Conservation (phyloP, 768 basidiomycete species). For the Lactarius trivialis region DNA sequence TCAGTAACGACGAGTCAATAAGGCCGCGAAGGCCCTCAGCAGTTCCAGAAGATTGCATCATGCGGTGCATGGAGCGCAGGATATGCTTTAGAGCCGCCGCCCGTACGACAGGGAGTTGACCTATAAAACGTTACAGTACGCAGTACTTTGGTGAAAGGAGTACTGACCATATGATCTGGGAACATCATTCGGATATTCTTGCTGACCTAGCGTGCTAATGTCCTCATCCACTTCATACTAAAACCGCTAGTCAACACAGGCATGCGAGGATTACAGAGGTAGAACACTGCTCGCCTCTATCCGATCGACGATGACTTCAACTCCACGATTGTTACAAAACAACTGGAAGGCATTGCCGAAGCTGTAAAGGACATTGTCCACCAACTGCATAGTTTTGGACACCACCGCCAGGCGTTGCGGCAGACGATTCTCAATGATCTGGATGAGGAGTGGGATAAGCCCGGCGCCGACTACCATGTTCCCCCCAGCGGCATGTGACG, state of each 20-base stretch:
- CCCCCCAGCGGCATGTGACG: constrained; percentile 77
- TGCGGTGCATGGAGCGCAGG: constrained; percentile 86
- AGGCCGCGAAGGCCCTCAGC: constrained; percentile 92
- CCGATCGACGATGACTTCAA: constrained; percentile 76
- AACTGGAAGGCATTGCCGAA: constrained; percentile 82
- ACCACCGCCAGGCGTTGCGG: constrained; percentile 66
- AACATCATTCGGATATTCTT: constrained; percentile 43
- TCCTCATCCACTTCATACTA: constrained; percentile 32
- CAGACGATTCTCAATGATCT: constrained; percentile 75
- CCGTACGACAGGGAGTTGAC: constrained; percentile 65
- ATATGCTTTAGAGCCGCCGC: constrained; percentile 85
- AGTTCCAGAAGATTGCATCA: constrained; percentile 95
- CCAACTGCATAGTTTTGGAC: constrained; percentile 84
- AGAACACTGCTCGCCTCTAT: constrained; percentile 59
- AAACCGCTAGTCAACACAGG: constrained; percentile 1
- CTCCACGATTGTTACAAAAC: constrained; percentile 78
- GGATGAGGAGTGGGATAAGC: constrained; percentile 80
- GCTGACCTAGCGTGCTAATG: constrained; percentile 39
- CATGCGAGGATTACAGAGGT: background rate
- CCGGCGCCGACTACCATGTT: constrained; percentile 96
- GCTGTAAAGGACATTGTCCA: constrained; percentile 89
- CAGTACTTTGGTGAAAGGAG: background rate
- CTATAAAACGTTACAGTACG: constrained; percentile 32
- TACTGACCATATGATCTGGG: constrained; percentile 46
- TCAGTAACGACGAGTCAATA: constrained; percentile 82